These are phyloP conservation scores for Sanghuangporus weigelae DNA, from an alignment of 1,284 basidiomycete genomes.

Conservation along the genomic window DNA sequence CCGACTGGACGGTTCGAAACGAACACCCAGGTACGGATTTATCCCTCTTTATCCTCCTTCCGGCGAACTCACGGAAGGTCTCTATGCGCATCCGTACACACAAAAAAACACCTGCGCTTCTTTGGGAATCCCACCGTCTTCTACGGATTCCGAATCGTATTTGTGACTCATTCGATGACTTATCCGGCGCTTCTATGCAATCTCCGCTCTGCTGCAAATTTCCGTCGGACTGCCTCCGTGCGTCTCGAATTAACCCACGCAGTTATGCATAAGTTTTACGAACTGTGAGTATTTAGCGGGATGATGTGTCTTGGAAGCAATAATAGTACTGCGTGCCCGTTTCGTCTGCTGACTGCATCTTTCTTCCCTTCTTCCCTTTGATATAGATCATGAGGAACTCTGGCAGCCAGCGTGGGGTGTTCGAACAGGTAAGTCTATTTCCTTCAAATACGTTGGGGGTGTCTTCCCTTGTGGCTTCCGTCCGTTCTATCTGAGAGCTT, in stretches of 20 bases:
- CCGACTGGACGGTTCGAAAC: slow-evolving; percentile 94
- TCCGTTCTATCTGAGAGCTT: neutral
- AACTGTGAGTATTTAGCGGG: slow-evolving; percentile 52
- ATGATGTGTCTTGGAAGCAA: neutral
- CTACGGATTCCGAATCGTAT: slow-evolving; percentile 18
- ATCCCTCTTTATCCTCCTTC: neutral
- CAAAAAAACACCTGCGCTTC: neutral
- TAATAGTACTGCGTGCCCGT: neutral
- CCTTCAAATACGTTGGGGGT: neutral
- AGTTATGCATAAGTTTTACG: slow-evolving; percentile 94
- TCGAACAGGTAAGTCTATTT: slow-evolving; percentile 62
- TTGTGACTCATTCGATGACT: slow-evolving; percentile 7
- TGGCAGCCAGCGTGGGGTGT: slow-evolving; percentile 99
- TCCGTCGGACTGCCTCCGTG: neutral
- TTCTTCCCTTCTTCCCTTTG: slow-evolving; percentile 2
- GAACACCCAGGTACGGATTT: slow-evolving; percentile 77
- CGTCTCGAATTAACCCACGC: neutral
- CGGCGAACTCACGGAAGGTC: neutral
- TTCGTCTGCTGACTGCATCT: neutral
- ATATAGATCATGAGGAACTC: slow-evolving; percentile 75
- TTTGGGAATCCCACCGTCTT: neutral
- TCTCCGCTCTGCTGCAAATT: neutral
- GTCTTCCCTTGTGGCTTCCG: neutral
- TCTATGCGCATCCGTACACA: neutral
- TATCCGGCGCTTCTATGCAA: neutral